Percentiles rank a stretch among this genome's conserved stretches.
These are phyloP conservation scores for Chaetomium sp. DNA, from an alignment of 2,329 filamentous ascomycete species.

Conservation along the genomic window DNA sequence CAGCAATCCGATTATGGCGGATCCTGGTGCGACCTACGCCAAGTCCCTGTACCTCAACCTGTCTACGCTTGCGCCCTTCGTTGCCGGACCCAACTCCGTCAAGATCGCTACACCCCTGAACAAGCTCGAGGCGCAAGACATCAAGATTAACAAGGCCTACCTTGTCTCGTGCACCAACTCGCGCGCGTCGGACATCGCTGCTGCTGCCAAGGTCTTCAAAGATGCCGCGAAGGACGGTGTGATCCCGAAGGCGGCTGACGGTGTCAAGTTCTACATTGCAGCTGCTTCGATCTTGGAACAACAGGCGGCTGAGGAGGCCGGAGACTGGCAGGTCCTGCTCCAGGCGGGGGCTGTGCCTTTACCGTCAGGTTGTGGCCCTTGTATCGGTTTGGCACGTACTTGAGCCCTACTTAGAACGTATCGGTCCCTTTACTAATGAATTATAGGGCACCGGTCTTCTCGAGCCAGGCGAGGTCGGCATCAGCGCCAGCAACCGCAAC, in stretches of 20 bases:
- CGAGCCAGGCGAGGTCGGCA: conserved; percentile 79
- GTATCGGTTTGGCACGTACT: conserved; percentile 51
- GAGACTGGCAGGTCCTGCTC: conserved; percentile 78
- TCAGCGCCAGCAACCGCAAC: conserved; percentile 78
- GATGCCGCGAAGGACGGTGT: conserved; percentile 62
- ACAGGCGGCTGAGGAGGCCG: conserved; percentile 65
- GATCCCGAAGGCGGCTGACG: conserved; percentile 62
- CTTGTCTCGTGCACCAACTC: conserved; percentile 88
- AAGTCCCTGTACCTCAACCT: conserved; percentile 79
- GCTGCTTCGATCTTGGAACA: conserved; percentile 79
- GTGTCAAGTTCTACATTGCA: conserved; percentile 83
- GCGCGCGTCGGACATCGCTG: conserved; percentile 70
- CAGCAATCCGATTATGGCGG: conserved; percentile 59
- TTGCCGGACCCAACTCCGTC: conserved; percentile 84
- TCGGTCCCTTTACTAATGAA: too few species aligned
- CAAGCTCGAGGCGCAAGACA: conserved; percentile 66
- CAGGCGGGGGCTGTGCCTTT: conserved; percentile 70
- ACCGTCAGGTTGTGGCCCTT: conserved; percentile 71
- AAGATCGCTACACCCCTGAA: conserved; percentile 75
- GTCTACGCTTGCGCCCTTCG: conserved; percentile 74
- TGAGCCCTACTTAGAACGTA: too few species aligned
- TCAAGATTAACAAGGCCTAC: conserved; percentile 78
- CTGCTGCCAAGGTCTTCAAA: conserved; percentile 78
- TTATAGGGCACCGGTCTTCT: conserved; percentile 56
- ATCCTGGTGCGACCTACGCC: conserved; percentile 72